A percentile compares a stretch with the other conserved stretches of the same genome.
These are phyloP conservation scores for Sechiopsis laciniata DNA, from an alignment of 306 rosid species.

Conservation along the genomic window DNA sequence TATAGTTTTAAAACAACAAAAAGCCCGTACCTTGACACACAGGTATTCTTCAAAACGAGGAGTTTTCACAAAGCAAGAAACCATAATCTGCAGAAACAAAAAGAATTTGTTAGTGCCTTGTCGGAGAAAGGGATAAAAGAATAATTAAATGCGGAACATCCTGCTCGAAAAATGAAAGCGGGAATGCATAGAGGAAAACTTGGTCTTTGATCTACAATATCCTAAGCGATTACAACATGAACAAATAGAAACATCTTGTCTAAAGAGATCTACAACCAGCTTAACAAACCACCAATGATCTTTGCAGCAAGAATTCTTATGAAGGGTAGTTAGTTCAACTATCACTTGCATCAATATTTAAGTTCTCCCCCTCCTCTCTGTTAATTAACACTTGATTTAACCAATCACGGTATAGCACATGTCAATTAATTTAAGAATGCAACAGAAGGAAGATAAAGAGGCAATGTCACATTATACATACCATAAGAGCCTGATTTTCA, in stretches of 20 bases:
- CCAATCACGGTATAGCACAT: background rate
- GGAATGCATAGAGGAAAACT: background rate
- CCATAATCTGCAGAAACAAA: constrained; percentile 55
- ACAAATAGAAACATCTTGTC: background rate
- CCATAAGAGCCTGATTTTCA: constrained; percentile 91
- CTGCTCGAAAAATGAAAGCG: no score
- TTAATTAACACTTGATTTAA: background rate
- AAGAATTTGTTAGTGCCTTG: background rate
- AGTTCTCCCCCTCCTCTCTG: background rate
- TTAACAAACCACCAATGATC: no score
- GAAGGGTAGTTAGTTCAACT: background rate
- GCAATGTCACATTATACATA: constrained; percentile 19
- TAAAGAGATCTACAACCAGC: background rate
- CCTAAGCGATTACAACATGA: background rate
- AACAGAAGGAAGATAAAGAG: constrained; percentile 19
- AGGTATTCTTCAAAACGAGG: constrained; percentile 92
- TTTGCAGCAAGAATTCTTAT: background rate
- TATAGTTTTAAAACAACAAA: background rate
- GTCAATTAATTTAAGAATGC: background rate
- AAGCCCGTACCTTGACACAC: constrained; percentile 65
- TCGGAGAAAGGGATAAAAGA: background rate
- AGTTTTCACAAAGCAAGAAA: constrained; percentile 97
- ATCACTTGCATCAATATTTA: background rate
- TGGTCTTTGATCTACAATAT: background rate
- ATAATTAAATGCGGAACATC: background rate